A percentile compares a stretch with the other conserved stretches of the same genome.
Conservation (phyloP, 2,329 filamentous ascomycete species). For the Magnaporthiopsis incrustans region DNA sequence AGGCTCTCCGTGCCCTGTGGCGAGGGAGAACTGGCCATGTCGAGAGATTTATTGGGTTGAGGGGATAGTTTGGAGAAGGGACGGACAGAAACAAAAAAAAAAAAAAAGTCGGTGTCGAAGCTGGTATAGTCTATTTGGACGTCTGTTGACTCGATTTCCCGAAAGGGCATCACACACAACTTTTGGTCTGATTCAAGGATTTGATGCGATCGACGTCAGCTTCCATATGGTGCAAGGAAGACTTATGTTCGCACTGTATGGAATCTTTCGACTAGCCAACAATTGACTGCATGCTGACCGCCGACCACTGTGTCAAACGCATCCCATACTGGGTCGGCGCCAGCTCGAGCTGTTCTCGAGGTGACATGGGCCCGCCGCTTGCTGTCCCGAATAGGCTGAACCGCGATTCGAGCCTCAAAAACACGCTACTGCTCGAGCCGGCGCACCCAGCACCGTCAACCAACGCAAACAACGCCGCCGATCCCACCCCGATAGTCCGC, state of each 20-base stretch:
- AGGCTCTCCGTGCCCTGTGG: background rate
- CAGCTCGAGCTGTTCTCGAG: background rate
- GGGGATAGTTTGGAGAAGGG: background rate
- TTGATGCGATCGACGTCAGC: background rate
- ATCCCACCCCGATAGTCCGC: background rate
- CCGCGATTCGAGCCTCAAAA: background rate
- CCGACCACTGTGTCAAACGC: background rate
- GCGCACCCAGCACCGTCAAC: background rate
- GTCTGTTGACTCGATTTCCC: background rate
- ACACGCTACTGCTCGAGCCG: background rate
- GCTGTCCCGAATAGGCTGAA: background rate
- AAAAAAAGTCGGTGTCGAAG: background rate
- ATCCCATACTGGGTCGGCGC: background rate
- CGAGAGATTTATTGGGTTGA: background rate
- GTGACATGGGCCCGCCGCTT: background rate
- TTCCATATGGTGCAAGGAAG: background rate
- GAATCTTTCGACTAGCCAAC: no score
- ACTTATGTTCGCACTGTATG: background rate
- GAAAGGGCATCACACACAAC: background rate
- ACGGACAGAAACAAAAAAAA: background rate
- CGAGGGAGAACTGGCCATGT: background rate
- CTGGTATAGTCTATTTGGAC: background rate
- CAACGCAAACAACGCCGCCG: background rate
- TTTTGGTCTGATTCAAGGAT: no score
- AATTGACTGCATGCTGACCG: no score